These are phyloP conservation scores for Yarrowia divulgata DNA, from an alignment of 805 yeast species.

Conservation along the genomic window DNA sequence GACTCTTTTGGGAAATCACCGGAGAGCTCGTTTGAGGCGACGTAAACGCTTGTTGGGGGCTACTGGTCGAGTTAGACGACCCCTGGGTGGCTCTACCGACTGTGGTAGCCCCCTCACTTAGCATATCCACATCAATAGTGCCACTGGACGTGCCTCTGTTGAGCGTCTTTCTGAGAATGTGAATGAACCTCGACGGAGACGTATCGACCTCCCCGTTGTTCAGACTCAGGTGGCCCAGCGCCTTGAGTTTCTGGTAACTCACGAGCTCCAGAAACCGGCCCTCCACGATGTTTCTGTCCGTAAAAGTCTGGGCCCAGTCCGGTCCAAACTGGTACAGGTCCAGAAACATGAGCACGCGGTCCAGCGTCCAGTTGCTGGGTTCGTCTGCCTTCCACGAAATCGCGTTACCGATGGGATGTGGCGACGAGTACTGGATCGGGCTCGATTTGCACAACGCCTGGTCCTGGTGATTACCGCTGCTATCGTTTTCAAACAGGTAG, in stretches of 20 bases:
- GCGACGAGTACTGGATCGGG: constrained; percentile 33
- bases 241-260: constrained; percentile 68
- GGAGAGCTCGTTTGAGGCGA: constrained; percentile 1
- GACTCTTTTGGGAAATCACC: constrained; percentile 9
- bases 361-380: constrained; percentile 73
- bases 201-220: constrained; percentile 53
- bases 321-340: constrained; percentile 70
- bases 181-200: constrained; percentile 65
- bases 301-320: constrained; percentile 75
- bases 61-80: not conserved
- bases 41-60: not conserved
- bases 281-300: constrained; percentile 63
- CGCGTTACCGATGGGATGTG: constrained; percentile 14
- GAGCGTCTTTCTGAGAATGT: constrained; percentile 57
- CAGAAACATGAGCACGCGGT: constrained; percentile 74
- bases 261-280: constrained; percentile 69
- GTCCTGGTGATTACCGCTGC: not conserved
- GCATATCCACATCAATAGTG: constrained; percentile 7
- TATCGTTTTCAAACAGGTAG: constrained; percentile 13
- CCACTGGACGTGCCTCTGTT: constrained; percentile 45
- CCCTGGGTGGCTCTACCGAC: not conserved
- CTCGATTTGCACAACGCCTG: not conserved
- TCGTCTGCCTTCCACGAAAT: constrained; percentile 44
- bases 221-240: constrained; percentile 52
- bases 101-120: not conserved